Conservation (phyloP, 495 filamentous ascomycete species). For the Trichoderma reesei region DNA sequence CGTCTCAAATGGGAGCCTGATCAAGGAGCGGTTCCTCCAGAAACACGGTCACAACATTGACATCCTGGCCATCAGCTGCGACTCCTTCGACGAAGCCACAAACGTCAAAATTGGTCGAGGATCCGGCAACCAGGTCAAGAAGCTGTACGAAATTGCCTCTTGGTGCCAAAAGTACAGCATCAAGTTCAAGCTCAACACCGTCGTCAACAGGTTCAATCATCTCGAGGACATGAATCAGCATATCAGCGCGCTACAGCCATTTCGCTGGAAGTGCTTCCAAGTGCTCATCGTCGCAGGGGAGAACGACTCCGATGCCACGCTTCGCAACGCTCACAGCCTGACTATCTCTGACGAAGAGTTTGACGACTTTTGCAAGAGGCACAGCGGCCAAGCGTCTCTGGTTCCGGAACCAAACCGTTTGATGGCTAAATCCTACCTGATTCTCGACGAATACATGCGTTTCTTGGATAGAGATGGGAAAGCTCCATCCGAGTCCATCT, state of each 20-base stretch:
- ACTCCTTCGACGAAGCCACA: conserved; percentile 45
- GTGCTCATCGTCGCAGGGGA: conserved; percentile 46
- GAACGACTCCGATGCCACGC: conserved; percentile 37
- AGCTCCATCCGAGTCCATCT: conserved; percentile 30
- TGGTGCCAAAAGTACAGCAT: conserved; percentile 39
- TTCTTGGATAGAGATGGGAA: conserved; percentile 42
- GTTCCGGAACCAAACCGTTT: conserved; percentile 42
- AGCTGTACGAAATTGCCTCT: conserved; percentile 31
- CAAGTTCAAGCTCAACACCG: conserved; percentile 53
- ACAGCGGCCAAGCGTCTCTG: conserved; percentile 31
- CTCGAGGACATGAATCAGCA: conserved; percentile 45
- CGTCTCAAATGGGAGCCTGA: neutral
- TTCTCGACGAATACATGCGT: conserved; percentile 47
- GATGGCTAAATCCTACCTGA: conserved; percentile 44
- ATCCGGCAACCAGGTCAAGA: conserved; percentile 33
- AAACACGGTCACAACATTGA: conserved; percentile 38
- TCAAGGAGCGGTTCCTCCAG: conserved; percentile 19
- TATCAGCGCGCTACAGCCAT: conserved; percentile 35
- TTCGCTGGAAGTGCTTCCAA: conserved; percentile 53
- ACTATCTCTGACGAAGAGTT: conserved; percentile 42
- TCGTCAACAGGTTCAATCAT: conserved; percentile 41
- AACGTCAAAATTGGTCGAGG: conserved; percentile 45
- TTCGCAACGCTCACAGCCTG: conserved; percentile 37
- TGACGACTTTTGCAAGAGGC: conserved; percentile 36
- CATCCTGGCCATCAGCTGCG: conserved; percentile 46